Evolutionary conservation across 768 basidiomycete species (phyloP).

Genomic region (Suillus luteus): DNA sequence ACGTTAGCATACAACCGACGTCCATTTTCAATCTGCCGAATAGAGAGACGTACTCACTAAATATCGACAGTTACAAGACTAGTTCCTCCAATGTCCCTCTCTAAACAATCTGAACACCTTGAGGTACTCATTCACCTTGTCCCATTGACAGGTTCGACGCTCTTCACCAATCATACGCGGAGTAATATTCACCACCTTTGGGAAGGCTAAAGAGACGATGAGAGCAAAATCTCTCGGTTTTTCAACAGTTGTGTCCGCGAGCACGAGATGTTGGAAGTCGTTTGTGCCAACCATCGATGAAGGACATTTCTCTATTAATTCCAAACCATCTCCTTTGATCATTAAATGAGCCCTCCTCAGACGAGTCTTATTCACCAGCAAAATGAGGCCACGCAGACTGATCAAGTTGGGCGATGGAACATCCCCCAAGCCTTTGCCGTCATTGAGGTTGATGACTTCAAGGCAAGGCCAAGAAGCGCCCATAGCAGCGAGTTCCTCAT

Average conservation of each 20-base stretch:
- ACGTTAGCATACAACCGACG: too few species aligned
- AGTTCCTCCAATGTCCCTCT: not conserved
- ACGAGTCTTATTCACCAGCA: not conserved
- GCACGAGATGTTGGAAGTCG: not conserved
- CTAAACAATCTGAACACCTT: not conserved
- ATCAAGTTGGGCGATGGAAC: not conserved
- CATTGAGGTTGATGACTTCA: constrained; percentile 1
- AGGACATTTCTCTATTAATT: not conserved
- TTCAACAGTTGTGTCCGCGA: not conserved
- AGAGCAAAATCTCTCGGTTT: not conserved
- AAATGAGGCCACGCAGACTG: not conserved
- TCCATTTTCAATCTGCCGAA: too few species aligned
- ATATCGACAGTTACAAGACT: not conserved
- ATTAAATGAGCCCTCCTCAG: not conserved
- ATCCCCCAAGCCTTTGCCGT: not conserved
- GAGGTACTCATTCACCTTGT: not conserved
- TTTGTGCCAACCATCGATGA: not conserved
- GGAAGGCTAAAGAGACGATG: not conserved
- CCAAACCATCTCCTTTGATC: not conserved
- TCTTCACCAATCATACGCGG: too few species aligned
- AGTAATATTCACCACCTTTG: not conserved
- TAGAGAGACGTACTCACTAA: not conserved
- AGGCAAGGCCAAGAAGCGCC: not conserved
- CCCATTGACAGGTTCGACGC: not conserved
- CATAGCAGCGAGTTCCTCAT: not conserved